Conservation (phyloP, 306 rosid species). For the Prunus fruticosa region DNA sequence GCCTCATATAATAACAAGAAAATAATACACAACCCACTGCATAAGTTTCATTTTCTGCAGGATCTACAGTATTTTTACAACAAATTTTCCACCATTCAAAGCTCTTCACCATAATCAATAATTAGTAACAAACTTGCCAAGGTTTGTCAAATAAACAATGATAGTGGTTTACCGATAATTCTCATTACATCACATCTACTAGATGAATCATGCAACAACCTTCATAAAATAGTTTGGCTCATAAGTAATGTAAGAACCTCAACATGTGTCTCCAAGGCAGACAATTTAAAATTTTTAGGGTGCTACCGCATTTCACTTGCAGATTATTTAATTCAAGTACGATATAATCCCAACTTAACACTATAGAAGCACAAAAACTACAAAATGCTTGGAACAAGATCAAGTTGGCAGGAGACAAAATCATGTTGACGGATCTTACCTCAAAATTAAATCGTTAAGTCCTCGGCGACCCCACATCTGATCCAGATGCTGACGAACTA, state of each 20-base stretch:
- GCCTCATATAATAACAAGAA: background rate
- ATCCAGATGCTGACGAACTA: conserved; percentile 90
- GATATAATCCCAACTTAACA: background rate
- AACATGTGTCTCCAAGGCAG: background rate
- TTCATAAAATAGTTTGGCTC: background rate
- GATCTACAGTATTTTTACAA: background rate
- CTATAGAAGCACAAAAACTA: background rate
- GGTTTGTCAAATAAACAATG: background rate
- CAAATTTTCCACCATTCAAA: background rate
- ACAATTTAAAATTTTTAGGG: background rate
- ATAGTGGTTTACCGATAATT: background rate
- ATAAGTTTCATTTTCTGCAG: background rate
- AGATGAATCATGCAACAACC: background rate
- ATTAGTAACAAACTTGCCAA: background rate
- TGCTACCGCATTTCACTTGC: background rate
- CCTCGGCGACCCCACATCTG: conserved; percentile 74
- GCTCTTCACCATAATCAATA: background rate
- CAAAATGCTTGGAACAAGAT: background rate
- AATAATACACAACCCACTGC: background rate
- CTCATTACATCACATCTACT: background rate
- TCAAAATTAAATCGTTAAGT: conserved; percentile 40
- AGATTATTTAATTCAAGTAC: background rate
- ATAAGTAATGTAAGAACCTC: background rate
- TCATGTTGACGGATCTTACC: conserved; percentile 36
- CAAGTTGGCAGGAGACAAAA: background rate